phyloP scores from a whole-genome alignment of 306 rosid genomes.

The Abrus precatorius region DNA sequence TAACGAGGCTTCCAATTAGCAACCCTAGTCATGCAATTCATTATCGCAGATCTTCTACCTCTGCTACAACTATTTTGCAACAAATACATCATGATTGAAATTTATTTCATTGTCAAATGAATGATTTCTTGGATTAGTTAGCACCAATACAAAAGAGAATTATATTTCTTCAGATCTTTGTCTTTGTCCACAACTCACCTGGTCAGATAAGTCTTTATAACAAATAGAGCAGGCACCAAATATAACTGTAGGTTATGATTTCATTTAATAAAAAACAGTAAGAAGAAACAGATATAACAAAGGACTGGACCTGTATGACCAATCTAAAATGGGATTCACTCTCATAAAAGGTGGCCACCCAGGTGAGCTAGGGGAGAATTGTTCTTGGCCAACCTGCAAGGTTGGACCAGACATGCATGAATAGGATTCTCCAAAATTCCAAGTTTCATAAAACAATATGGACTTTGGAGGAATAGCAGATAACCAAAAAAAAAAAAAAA shows the following conservation, averaged over 20 bases:
- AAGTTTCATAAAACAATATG: constrained; percentile 27
- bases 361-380: constrained; percentile 93
- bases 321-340: constrained; percentile 96
- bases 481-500: too few species aligned
- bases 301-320: constrained; percentile 80
- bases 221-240: constrained; percentile 25
- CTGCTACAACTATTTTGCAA: too few species aligned
- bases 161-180: constrained; percentile 21
- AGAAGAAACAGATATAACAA: constrained; percentile 30
- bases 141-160: neutral
- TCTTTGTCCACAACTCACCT: constrained; percentile 8
- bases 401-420: constrained; percentile 40
- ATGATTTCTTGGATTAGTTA: too few species aligned
- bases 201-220: neutral
- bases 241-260: constrained; percentile 28
- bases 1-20: too few species aligned
- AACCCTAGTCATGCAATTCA: too few species aligned
- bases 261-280: constrained; percentile 5
- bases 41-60: too few species aligned
- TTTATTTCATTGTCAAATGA: too few species aligned
- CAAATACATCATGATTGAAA: too few species aligned
- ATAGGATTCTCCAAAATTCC: neutral
- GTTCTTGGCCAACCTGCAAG: constrained; percentile 94
- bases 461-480: neutral
- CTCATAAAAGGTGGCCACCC: constrained; percentile 99